Conservation (phyloP, 257 asterid species). For the Anisodus acutangulus region DNA sequence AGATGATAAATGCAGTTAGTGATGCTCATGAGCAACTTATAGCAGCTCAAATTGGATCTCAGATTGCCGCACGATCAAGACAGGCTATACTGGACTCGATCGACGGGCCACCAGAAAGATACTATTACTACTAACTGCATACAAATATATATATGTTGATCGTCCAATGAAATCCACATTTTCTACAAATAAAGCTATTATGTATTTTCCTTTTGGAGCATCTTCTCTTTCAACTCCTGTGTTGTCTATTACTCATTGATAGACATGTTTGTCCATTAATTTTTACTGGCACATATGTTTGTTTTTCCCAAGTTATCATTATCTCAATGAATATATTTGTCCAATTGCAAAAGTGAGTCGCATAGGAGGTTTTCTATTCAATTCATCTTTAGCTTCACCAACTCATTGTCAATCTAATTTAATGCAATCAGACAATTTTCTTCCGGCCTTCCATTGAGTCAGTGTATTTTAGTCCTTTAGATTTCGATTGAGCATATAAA, state of each 20-base stretch:
- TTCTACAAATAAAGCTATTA: neutral
- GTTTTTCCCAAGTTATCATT: no score
- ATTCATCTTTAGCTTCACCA: no score
- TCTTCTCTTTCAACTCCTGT: neutral
- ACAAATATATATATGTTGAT: neutral
- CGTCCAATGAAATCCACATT: neutral
- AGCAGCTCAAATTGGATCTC: constrained; percentile 14
- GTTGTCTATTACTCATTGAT: neutral
- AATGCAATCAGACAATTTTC: no score
- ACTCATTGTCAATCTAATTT: no score
- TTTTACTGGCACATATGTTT: no score
- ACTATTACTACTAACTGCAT: neutral
- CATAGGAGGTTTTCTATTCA: no score
- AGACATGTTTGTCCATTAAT: neutral
- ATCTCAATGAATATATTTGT: no score
- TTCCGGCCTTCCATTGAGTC: no score
- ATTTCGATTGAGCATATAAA: no score
- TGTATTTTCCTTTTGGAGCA: neutral
- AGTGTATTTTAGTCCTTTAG: no score
- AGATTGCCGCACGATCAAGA: neutral
- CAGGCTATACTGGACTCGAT: constrained; percentile 13
- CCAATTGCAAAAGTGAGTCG: no score
- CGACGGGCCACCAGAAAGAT: neutral
- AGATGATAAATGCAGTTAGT: constrained; percentile 18
- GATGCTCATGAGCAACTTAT: constrained; percentile 19